Conservation (phyloP, 2,329 filamentous ascomycete genomes). For the Alternaria sp. region DNA sequence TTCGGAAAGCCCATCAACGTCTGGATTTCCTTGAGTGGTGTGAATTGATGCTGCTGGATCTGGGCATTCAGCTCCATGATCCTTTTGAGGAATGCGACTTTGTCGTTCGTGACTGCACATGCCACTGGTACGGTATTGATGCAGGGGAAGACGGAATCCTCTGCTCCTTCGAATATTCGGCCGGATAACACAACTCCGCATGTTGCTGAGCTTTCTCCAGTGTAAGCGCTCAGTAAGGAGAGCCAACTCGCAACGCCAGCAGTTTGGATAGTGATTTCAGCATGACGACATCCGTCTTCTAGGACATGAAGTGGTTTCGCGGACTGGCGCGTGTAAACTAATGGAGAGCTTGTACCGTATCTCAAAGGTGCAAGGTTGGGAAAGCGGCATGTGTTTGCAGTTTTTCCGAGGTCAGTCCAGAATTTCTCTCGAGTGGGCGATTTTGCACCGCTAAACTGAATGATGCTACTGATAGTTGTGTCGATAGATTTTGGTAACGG, state of each 20-base stretch:
- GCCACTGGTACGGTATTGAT: constrained; percentile 81
- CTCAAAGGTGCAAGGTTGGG: constrained; percentile 75
- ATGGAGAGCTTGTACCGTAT: constrained; percentile 45
- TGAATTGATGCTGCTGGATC: constrained; percentile 74
- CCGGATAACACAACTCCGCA: constrained; percentile 87
- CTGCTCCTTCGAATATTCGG: constrained; percentile 67
- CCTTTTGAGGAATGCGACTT: constrained; percentile 64
- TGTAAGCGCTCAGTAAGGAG: constrained; percentile 75
- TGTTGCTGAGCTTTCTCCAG: constrained; percentile 75
- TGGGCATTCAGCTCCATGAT: constrained; percentile 72
- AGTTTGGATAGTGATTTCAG: constrained; percentile 78
- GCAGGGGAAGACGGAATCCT: constrained; percentile 74
- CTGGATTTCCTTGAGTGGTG: constrained; percentile 75
- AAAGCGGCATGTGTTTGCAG: constrained; percentile 72
- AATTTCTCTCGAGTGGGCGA: constrained; percentile 57
- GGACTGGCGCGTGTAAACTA: constrained; percentile 51
- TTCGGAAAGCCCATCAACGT: constrained; percentile 72
- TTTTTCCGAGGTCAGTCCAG: constrained; percentile 67
- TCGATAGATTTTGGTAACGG: constrained; percentile 49
- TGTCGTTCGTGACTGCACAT: constrained; percentile 63
- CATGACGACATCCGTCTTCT: constrained; percentile 62
- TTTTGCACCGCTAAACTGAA: constrained; percentile 48
- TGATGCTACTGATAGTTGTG: constrained; percentile 55
- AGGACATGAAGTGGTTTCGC: constrained; percentile 57
- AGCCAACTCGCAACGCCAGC: constrained; percentile 81